Base-by-base conservation (phyloP, 169 alveolate species). In the Amoebophrya sp. region DNA sequence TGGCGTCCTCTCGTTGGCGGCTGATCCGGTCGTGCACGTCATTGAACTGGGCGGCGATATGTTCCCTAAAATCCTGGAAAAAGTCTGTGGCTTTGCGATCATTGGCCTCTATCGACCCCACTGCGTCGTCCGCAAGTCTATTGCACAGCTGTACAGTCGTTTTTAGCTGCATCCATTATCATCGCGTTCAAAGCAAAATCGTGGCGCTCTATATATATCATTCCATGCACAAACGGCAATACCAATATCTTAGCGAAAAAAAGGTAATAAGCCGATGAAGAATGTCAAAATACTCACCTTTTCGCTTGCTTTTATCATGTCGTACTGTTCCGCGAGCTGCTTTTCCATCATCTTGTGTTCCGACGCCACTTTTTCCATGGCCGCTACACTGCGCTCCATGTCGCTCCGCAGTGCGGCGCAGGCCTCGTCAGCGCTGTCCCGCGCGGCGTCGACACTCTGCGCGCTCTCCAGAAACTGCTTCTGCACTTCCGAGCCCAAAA, bases 81-180 rank as follows among this genome's bases (percentile, higher is more conserved):
- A 66, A 66, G 35, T 66, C 83, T 25, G 83, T 66, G 10, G 32
- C 1, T 25, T n/a, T 66, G 7, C 83, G 29, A 25, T 66, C 83
- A 25, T 66, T 66, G 10, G 83, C 29, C 83, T 66, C 83, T 0
- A 66, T 66, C 7, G 10, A 1, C 29, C 83, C 83, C 35, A 66
- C 83, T 25, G 83, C 83, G 35, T 66, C 83, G 35, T 66, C 83
- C 83, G 83, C 83, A 1, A 66, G 35, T n/a, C 83, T 2, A 25
- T 66, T 66, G 83, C 83, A 66, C 2, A 66, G 83, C 83, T 66
- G 83, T 25, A n/a, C n/a, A n/a, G n/a, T n/a, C n/a, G n/a, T n/a
- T n/a, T n/a, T n/a, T n/a, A n/a, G n/a, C n/a, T n/a, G n/a, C n/a
- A n/a, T n/a, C n/a, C n/a, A n/a, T n/a, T n/a, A n/a, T n/a, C n/a